Percentiles rank a stretch among this genome's conserved stretches.
phyloP scores from a whole-genome alignment of 2,329 filamentous ascomycete species.

The Acrocalymma vagum region DNA sequence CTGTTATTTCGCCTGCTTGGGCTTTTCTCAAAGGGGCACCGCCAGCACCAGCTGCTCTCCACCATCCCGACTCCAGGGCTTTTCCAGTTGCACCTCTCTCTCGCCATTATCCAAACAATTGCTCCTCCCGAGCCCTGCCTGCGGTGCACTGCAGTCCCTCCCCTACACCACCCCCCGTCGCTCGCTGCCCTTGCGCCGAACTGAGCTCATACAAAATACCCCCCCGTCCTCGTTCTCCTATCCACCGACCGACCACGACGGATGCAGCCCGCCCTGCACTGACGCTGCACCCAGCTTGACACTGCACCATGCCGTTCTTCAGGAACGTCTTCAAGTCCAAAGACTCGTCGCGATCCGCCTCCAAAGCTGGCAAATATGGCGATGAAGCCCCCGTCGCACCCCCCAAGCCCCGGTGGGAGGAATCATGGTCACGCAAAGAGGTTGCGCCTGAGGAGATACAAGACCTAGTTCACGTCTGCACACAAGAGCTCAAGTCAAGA shows the following conservation, averaged over 20 bases:
- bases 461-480: slow-evolving; percentile 84
- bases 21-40: too few relatives aligned
- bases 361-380: slow-evolving; percentile 36
- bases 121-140: too few relatives aligned
- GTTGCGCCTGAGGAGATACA: slow-evolving; percentile 91
- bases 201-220: slow-evolving; percentile 15
- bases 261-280: slow-evolving; percentile 27
- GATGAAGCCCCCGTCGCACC: slow-evolving; percentile 48
- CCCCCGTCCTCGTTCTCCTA: slow-evolving; percentile 17
- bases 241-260: slow-evolving; percentile 23
- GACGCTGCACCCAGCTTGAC: slow-evolving; percentile 24
- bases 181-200: too few relatives aligned
- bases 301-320: slow-evolving; percentile 46
- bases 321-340: slow-evolving; percentile 49
- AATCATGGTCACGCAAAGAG: slow-evolving; percentile 83
- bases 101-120: too few relatives aligned
- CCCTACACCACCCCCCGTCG: slow-evolving; percentile 1
- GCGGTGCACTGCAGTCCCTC: slow-evolving; percentile 3
- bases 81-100: too few relatives aligned
- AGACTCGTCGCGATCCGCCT: slow-evolving; percentile 38
- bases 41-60: too few relatives aligned
- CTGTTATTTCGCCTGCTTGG: too few relatives aligned
- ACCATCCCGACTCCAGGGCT: too few relatives aligned
- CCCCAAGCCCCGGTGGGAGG: slow-evolving; percentile 81
- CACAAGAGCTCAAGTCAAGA: slow-evolving; percentile 90